Evolutionary conservation across 176 grass and related monocot genomes (phyloP).

Genomic region (Leersia perrieri): DNA sequence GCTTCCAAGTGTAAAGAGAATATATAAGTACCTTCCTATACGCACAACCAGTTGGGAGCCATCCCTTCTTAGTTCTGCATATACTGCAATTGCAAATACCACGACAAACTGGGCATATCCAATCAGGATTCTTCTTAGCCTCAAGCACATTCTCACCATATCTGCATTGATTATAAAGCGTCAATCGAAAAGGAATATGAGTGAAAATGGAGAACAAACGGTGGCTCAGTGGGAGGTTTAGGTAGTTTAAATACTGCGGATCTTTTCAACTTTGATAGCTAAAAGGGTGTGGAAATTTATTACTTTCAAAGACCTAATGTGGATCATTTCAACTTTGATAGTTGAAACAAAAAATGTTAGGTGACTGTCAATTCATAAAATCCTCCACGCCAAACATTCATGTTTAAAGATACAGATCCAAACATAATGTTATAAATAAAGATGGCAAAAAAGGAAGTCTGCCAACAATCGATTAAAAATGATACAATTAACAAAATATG

Average conservation of each 20-base stretch:
- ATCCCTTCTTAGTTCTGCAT: slow-evolving; percentile 92
- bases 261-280: not conserved
- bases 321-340: not conserved
- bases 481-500: not conserved
- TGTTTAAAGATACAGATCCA: not conserved
- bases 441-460: not conserved
- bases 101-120: slow-evolving; percentile 84
- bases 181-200: not conserved
- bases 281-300: not conserved
- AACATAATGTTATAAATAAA: not conserved
- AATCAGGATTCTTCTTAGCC: slow-evolving; percentile 66
- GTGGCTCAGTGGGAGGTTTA: not conserved
- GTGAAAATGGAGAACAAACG: not conserved
- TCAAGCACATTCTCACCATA: slow-evolving; percentile 97
- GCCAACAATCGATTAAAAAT: not conserved
- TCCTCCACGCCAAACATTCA: not conserved
- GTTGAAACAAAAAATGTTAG: not conserved
- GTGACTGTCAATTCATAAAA: not conserved
- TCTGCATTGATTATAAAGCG: slow-evolving; percentile 39
- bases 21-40: slow-evolving; percentile 69
- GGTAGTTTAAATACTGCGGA: not conserved
- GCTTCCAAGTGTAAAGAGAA: not conserved
- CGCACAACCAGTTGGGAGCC: slow-evolving; percentile 60
- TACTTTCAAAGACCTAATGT: not conserved
- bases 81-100: slow-evolving; percentile 95